These are phyloP conservation scores for Asclepias syriaca DNA, from an alignment of 257 asterid genomes.

Conservation along the genomic window DNA sequence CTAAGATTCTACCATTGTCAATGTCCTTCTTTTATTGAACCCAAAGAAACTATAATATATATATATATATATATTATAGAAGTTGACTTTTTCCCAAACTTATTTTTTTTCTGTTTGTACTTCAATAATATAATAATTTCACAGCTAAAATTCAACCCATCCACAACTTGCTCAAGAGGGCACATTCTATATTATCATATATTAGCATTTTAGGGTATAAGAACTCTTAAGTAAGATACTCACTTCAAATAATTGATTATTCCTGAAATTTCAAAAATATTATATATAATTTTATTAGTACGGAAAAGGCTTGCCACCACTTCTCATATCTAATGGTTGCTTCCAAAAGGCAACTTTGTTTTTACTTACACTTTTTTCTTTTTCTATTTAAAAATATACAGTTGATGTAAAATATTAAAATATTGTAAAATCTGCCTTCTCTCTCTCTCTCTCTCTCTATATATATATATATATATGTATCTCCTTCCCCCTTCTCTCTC, in stretches of 20 bases:
- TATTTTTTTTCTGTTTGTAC: neutral
- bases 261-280: no score
- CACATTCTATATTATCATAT: neutral
- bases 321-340: conserved; percentile 34
- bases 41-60: neutral
- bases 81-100: neutral
- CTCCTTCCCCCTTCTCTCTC: neutral
- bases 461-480: neutral
- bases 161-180: neutral
- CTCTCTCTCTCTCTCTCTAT: no score
- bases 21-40: neutral
- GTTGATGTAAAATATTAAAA: neutral
- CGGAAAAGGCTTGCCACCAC: conserved; percentile 6
- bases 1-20: neutral
- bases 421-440: no score
- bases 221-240: neutral
- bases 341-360: conserved; percentile 45
- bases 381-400: neutral
- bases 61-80: no score
- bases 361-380: neutral
- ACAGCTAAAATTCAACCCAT: neutral
- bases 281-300: neutral
- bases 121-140: neutral
- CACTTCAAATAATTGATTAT: neutral
- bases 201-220: neutral